Evolutionary conservation across 1,284 basidiomycete genomes (phyloP).

Genomic region (Pseudozyma thailandica): DNA sequence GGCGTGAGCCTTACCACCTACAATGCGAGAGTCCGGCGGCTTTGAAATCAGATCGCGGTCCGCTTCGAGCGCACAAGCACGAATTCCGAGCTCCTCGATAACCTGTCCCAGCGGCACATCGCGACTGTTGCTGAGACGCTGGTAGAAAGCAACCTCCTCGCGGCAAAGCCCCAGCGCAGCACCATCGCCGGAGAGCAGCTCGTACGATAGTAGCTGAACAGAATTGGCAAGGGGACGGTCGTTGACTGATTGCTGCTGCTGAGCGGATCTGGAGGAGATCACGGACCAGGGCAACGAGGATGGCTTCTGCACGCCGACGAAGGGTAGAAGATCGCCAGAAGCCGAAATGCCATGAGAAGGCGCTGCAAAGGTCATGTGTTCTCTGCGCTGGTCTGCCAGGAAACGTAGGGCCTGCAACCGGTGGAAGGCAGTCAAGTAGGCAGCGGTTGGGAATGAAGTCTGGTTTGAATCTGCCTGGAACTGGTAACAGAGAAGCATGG

Average conservation of each 20-base stretch:
- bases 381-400: slow-evolving; percentile 35
- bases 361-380: slow-evolving; percentile 35
- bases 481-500: slow-evolving; percentile 45
- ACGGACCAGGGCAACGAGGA: slow-evolving; percentile 22
- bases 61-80: slow-evolving; percentile 41
- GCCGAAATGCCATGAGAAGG: slow-evolving; percentile 42
- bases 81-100: slow-evolving; percentile 57
- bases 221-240: slow-evolving; percentile 2
- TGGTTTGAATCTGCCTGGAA: slow-evolving; percentile 9
- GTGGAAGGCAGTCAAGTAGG: slow-evolving; percentile 37
- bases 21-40: slow-evolving; percentile 24
- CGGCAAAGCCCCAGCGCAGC: slow-evolving; percentile 25
- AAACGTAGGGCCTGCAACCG: slow-evolving; percentile 45
- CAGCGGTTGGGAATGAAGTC: slow-evolving; percentile 7
- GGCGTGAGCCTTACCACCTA: slow-evolving; percentile 12
- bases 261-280: slow-evolving; percentile 25
- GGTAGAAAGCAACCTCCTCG: slow-evolving; percentile 56
- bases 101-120: slow-evolving; percentile 58
- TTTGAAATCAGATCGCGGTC: slow-evolving; percentile 25
- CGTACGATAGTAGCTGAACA: slow-evolving; percentile 38
- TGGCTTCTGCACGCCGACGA: slow-evolving; percentile 37
- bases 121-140: slow-evolving; percentile 39
- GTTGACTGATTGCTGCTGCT: slow-evolving; percentile 15
- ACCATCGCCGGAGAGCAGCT: slow-evolving; percentile 27
- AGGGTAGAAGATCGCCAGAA: slow-evolving; percentile 38